Conservation (phyloP, 2,329 filamentous ascomycete species). For the Dendryphion nanum region DNA sequence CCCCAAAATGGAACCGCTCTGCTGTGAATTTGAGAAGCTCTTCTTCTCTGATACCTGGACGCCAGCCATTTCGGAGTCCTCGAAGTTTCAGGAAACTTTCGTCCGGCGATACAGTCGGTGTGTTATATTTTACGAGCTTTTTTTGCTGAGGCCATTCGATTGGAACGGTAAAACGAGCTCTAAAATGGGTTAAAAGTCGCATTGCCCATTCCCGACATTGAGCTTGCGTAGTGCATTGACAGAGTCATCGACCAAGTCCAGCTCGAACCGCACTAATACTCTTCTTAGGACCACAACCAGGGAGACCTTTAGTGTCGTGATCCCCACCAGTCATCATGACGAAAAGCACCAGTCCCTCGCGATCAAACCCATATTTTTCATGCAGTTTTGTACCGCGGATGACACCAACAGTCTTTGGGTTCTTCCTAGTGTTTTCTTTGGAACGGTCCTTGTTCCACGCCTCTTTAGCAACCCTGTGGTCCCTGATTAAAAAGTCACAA, state of each 20-base stretch:
- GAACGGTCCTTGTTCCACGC: conserved; percentile 14
- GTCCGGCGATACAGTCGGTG: conserved; percentile 33
- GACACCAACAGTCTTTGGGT: conserved; percentile 28
- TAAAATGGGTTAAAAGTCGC: conserved; percentile 15
- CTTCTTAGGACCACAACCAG: conserved; percentile 33
- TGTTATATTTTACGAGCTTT: conserved; percentile 37
- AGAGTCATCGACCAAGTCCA: conserved; percentile 30
- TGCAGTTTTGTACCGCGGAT: conserved; percentile 28
- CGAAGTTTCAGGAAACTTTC: conserved; percentile 27
- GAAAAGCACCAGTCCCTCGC: conserved; percentile 40
- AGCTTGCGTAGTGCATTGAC: conserved; percentile 15
- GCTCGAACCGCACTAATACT: conserved; percentile 25
- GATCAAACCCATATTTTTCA: conserved; percentile 28
- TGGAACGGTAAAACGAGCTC: conserved; percentile 10
- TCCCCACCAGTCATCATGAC: conserved; percentile 44
- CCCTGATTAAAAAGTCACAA: conserved; percentile 42
- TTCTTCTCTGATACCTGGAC: conserved; percentile 28
- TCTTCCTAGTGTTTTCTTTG: conserved; percentile 34
- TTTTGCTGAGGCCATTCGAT: conserved; percentile 19
- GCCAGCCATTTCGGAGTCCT: conserved; percentile 28
- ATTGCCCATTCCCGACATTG: conserved; percentile 27
- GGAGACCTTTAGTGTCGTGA: conserved; percentile 38
- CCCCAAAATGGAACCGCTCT: conserved; percentile 39
- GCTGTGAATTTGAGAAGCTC: conserved; percentile 36
- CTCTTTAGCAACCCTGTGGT: conserved; percentile 26